Evolutionary conservation across 2,329 filamentous ascomycete genomes (phyloP).

Genomic region (Cladosporium sp.): DNA sequence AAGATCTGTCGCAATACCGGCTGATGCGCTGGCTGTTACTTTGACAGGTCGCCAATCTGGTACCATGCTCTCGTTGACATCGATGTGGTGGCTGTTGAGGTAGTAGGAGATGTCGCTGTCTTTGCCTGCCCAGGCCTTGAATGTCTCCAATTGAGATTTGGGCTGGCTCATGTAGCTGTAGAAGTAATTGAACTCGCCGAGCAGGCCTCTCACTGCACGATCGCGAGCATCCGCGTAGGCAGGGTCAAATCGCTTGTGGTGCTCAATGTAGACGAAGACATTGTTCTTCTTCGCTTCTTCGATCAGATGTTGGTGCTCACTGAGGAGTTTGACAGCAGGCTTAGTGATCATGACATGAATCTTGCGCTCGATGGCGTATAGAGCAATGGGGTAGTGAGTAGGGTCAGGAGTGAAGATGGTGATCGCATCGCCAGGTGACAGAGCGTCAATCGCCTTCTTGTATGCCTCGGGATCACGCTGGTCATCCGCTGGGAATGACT

Average conservation of each 20-base stretch:
- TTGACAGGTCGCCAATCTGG: conserved; percentile 72
- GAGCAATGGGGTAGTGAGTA: conserved; percentile 85
- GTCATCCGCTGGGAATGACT: conserved; percentile 74
- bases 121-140: conserved; percentile 88
- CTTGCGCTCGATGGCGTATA: conserved; percentile 83
- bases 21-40: conserved; percentile 73
- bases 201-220: conserved; percentile 57
- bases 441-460: conserved; percentile 80
- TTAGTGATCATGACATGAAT: conserved; percentile 94
- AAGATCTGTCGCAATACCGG: conserved; percentile 71
- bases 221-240: conserved; percentile 84
- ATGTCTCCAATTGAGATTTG: conserved; percentile 87
- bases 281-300: conserved; percentile 66
- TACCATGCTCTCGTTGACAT: conserved; percentile 90
- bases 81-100: conserved; percentile 90
- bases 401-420: conserved; percentile 95
- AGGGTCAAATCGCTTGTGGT: conserved; percentile 94
- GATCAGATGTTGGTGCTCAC: conserved; percentile 73
- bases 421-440: conserved; percentile 79
- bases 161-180: conserved; percentile 96
- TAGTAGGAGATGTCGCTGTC: conserved; percentile 96
- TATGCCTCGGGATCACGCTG: conserved; percentile 74
- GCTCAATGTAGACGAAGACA: conserved; percentile 90
- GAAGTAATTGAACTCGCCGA: conserved; percentile 98
- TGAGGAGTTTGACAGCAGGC: conserved; percentile 80